A percentile compares a stretch with the other conserved stretches of the same genome.
phyloP scores from a whole-genome alignment of 306 rosid species.

The Inga oerstediana region DNA sequence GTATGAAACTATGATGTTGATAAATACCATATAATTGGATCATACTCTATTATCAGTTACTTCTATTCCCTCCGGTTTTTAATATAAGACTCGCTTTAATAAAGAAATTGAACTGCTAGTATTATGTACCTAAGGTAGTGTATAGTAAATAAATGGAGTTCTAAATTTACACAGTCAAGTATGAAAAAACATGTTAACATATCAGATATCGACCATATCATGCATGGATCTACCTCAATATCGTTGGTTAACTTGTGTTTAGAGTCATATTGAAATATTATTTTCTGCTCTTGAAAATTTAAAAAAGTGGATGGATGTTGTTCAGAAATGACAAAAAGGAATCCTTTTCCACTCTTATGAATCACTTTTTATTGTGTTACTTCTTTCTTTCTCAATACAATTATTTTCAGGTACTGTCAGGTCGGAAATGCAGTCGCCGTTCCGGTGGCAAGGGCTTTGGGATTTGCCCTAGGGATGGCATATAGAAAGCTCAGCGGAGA shows the following conservation, averaged over 20 bases:
- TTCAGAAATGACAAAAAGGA: not conserved
- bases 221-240: not conserved
- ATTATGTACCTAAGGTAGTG: too few species aligned
- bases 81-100: too few species aligned
- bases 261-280: conserved; percentile 1
- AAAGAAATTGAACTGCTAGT: too few species aligned
- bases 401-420: conserved; percentile 73
- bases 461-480: conserved; percentile 80
- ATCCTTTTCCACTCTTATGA: not conserved
- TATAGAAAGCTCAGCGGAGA: conserved; percentile 49
- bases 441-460: conserved; percentile 73
- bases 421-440: conserved; percentile 91
- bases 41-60: not conserved
- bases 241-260: not conserved
- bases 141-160: not conserved
- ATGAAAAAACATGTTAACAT: not conserved
- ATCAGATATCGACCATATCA: not conserved
- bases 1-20: conserved; percentile 41
- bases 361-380: not conserved
- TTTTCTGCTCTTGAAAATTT: not conserved
- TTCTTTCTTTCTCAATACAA: not conserved
- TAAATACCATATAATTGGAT: not conserved
- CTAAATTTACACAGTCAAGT: not conserved
- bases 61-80: too few species aligned
- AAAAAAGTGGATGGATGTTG: not conserved